phyloP scores from a whole-genome alignment of 768 basidiomycete species.

The Hortiboletus campestris region DNA sequence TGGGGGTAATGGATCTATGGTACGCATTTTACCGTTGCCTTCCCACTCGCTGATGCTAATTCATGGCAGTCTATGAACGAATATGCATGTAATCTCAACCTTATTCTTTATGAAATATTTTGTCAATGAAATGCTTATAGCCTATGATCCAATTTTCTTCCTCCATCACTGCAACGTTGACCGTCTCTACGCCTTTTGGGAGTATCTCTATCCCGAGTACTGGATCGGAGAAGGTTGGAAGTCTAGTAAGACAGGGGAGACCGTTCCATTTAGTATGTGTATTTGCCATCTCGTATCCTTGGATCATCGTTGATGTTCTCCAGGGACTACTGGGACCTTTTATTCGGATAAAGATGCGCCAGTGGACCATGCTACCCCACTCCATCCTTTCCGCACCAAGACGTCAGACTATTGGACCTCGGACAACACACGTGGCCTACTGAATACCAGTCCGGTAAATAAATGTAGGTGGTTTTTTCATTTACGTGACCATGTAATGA shows the following conservation, averaged over 20 bases:
- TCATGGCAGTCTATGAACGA: conserved; percentile 8
- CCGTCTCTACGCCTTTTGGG: conserved; percentile 21
- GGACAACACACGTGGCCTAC: conserved; percentile 5
- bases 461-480: conserved; percentile 7
- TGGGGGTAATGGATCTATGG: conserved; percentile 19
- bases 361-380: neutral
- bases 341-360: neutral
- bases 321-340: conserved; percentile 7
- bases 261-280: conserved; percentile 7
- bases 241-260: neutral
- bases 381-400: conserved; percentile 14
- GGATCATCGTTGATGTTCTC: neutral
- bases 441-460: neutral
- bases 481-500: neutral
- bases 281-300: neutral
- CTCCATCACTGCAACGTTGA: conserved; percentile 20
- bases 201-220: conserved; percentile 19
- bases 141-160: conserved; percentile 19
- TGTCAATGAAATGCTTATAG: neutral
- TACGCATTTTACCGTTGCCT: neutral
- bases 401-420: conserved; percentile 14
- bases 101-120: neutral
- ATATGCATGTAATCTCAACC: conserved; percentile 15
- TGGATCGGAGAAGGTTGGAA: conserved; percentile 17
- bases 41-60: neutral